phyloP scores from a whole-genome alignment of 257 asterid species.

The Solanum sejunctum region DNA sequence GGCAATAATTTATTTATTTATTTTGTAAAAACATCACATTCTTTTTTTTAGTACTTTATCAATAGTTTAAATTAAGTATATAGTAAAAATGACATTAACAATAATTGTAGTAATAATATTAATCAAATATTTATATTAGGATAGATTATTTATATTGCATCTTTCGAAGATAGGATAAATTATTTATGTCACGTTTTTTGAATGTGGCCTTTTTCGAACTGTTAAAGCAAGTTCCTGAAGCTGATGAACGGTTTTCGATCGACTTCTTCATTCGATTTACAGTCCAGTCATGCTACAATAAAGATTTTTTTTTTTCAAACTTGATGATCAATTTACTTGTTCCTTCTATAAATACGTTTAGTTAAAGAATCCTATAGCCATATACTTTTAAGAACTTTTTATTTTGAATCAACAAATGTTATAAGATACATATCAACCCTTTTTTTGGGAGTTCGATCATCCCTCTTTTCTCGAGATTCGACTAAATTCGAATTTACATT shows the following conservation, averaged over 20 bases:
- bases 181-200: too few relatives aligned
- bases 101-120: not conserved
- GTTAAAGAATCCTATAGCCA: not conserved
- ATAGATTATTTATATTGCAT: not conserved
- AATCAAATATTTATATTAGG: not conserved
- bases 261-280: not conserved
- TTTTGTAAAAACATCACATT: too few relatives aligned
- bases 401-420: not conserved
- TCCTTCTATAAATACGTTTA: not conserved
- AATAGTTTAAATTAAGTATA: not conserved
- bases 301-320: not conserved
- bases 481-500: not conserved
- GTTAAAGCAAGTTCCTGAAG: not conserved
- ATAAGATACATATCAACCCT: too few relatives aligned
- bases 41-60: too few relatives aligned
- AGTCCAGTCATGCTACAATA: not conserved
- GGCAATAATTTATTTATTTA: not conserved
- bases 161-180: too few relatives aligned
- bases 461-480: not conserved
- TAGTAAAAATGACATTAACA: not conserved
- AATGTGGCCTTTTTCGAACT: not conserved
- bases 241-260: not conserved
- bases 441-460: too few relatives aligned
- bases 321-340: not conserved
- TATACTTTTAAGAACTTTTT: not conserved